These are phyloP conservation scores for Hamigera avellanea DNA, from an alignment of 495 filamentous ascomycete genomes.

Conservation along the genomic window DNA sequence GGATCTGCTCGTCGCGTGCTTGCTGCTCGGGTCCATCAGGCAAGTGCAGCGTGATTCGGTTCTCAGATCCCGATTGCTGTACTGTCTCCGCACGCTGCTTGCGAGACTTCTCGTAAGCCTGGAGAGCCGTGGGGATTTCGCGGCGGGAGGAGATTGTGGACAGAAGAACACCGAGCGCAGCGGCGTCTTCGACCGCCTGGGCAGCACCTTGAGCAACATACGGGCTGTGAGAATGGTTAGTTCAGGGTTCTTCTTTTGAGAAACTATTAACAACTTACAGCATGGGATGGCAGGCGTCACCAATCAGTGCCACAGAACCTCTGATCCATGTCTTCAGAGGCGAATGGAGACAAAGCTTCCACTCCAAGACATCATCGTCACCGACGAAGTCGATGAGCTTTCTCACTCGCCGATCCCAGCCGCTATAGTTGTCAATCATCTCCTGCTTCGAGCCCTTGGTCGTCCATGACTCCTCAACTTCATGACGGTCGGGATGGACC, in stretches of 20 bases:
- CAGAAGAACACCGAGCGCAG: slow-evolving; percentile 38
- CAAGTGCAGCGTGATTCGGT: slow-evolving; percentile 41
- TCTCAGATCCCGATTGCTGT: slow-evolving; percentile 37
- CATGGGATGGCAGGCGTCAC: slow-evolving; percentile 60
- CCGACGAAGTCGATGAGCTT: slow-evolving; percentile 26
- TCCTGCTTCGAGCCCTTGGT: slow-evolving; percentile 30
- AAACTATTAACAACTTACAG: slow-evolving; percentile 20
- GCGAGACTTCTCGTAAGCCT: slow-evolving; percentile 37
- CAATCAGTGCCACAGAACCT: slow-evolving; percentile 48
- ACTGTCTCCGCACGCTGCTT: slow-evolving; percentile 38
- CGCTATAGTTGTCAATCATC: slow-evolving; percentile 28
- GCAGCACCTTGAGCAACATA: slow-evolving; percentile 42
- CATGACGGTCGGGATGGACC: slow-evolving; percentile 25
- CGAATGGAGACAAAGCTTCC: slow-evolving; percentile 49
- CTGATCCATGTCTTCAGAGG: slow-evolving; percentile 45
- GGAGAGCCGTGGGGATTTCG: slow-evolving; percentile 30
- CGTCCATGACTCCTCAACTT: slow-evolving; percentile 31
- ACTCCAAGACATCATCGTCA: slow-evolving; percentile 49
- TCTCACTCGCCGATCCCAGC: slow-evolving; percentile 24
- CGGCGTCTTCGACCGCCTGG: slow-evolving; percentile 43
- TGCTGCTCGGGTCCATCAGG: slow-evolving; percentile 40
- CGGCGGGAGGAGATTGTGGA: slow-evolving; percentile 22
- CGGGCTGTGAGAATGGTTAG: slow-evolving; percentile 11
- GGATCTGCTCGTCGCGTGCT: slow-evolving; percentile 37
- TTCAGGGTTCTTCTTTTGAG: not conserved